Percentiles rank a stretch among this genome's conserved stretches.
phyloP scores from a whole-genome alignment of 192 early-diverging fungal species.

The Rhizophagus sp. region DNA sequence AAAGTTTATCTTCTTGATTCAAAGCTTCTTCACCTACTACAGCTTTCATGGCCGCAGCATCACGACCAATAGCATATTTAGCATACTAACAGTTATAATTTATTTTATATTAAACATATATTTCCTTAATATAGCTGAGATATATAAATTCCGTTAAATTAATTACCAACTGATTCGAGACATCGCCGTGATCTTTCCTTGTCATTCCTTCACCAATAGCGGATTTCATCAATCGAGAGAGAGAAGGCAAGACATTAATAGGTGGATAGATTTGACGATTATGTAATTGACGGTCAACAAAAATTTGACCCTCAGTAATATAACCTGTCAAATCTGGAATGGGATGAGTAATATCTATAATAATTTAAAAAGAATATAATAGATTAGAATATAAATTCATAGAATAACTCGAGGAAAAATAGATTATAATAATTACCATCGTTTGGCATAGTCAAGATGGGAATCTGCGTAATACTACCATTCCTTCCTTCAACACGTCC shows the following conservation, averaged over 20 bases:
- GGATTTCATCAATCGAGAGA: constrained; percentile 99
- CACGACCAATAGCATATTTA: constrained; percentile 98
- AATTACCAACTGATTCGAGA: constrained; percentile 92
- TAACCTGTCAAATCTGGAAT: constrained; percentile 99
- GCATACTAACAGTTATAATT: constrained; percentile 66
- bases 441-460: constrained; percentile 99
- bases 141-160: not conserved
- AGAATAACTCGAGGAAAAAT: not conserved
- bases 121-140: too few species aligned
- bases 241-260: constrained; percentile 97
- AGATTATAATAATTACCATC: constrained; percentile 66
- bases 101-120: not conserved
- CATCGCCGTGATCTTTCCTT: constrained; percentile 98
- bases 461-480: constrained; percentile 98
- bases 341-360: constrained; percentile 95
- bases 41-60: constrained; percentile 99
- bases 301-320: constrained; percentile 99
- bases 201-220: constrained; percentile 99
- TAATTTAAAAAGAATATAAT: not conserved
- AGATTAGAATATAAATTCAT: not conserved
- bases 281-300: constrained; percentile 96
- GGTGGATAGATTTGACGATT: constrained; percentile 99
- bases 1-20: constrained; percentile 97
- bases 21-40: constrained; percentile 99
- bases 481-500: constrained; percentile 96